These are phyloP conservation scores for Termitomyces sp. DNA, from an alignment of 768 basidiomycete species.

Conservation along the genomic window DNA sequence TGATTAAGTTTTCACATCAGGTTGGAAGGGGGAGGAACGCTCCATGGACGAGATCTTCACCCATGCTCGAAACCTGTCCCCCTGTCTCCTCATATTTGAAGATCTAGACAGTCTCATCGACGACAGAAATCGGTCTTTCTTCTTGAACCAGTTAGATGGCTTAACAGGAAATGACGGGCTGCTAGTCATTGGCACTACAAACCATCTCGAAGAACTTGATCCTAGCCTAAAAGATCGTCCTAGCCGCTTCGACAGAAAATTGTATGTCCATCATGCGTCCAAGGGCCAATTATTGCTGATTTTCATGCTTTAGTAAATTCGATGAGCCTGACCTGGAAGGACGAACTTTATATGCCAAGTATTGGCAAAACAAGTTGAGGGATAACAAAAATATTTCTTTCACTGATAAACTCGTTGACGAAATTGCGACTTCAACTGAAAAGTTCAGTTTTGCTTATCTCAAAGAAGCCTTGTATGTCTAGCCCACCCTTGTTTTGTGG, in stretches of 20 bases:
- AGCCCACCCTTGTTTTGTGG: neutral
- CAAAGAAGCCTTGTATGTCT: constrained; percentile 81
- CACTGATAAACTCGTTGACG: constrained; percentile 57
- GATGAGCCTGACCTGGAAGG: constrained; percentile 64
- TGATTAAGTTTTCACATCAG: constrained; percentile 24
- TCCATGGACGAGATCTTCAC: constrained; percentile 65
- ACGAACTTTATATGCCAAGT: constrained; percentile 62
- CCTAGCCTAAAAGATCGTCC: constrained; percentile 73
- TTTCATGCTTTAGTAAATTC: constrained; percentile 49
- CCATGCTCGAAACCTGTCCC: constrained; percentile 66
- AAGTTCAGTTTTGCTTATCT: constrained; percentile 84
- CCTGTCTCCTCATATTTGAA: constrained; percentile 59
- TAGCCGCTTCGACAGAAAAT: constrained; percentile 84
- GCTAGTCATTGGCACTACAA: constrained; percentile 75
- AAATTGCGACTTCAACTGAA: constrained; percentile 55
- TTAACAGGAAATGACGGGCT: constrained; percentile 76
- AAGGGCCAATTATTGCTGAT: neutral
- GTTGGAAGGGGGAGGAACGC: constrained; percentile 56
- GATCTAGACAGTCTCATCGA: constrained; percentile 76
- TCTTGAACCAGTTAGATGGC: constrained; percentile 84
- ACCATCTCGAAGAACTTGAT: constrained; percentile 79
- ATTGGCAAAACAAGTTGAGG: constrained; percentile 78
- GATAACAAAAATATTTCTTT: constrained; percentile 59
- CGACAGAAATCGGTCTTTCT: constrained; percentile 75
- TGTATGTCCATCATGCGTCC: constrained; percentile 39